Percentiles rank a stretch among this genome's conserved stretches.
Conservation (phyloP, 768 basidiomycete genomes). For the Lactarius indigo region DNA sequence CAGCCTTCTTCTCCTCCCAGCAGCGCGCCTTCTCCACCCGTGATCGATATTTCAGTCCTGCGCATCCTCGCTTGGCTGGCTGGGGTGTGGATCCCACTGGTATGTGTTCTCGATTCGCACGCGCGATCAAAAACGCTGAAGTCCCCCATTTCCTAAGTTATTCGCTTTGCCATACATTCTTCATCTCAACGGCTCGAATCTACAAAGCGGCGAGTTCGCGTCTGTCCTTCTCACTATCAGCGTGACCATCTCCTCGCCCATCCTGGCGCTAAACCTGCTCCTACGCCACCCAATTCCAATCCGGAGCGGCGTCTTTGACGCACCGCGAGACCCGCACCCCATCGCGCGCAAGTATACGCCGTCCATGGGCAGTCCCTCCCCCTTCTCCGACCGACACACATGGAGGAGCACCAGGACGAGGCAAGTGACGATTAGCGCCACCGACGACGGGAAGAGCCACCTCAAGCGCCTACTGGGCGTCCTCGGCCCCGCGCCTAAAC, state of each 20-base stretch:
- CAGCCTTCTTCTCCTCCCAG: slow-evolving; percentile 44
- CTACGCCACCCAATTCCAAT: slow-evolving; percentile 62
- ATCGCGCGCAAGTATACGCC: slow-evolving; percentile 44
- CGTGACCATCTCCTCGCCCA: slow-evolving; percentile 63
- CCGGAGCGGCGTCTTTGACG: slow-evolving; percentile 61
- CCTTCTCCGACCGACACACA: slow-evolving; percentile 53
- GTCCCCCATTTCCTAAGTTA: slow-evolving; percentile 37
- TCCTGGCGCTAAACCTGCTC: slow-evolving; percentile 59
- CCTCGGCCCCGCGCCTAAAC: slow-evolving; percentile 58
- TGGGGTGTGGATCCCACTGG: slow-evolving; percentile 66
- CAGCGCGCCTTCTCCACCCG: slow-evolving; percentile 35
- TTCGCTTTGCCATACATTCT: slow-evolving; percentile 62
- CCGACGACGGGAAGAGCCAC: slow-evolving; percentile 65
- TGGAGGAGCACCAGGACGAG: slow-evolving; percentile 60
- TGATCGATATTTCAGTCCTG: slow-evolving; percentile 52
- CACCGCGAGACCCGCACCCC: slow-evolving; percentile 41
- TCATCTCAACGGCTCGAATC: slow-evolving; percentile 39
- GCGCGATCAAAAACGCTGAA: background rate
- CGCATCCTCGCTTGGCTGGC: slow-evolving; percentile 62
- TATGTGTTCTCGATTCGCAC: slow-evolving; percentile 36
- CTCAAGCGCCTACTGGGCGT: slow-evolving; percentile 60
- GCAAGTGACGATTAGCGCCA: slow-evolving; percentile 67
- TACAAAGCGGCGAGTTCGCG: slow-evolving; percentile 37
- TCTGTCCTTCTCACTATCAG: slow-evolving; percentile 58
- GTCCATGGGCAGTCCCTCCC: slow-evolving; percentile 37